Evolutionary conservation across 805 yeast genomes (phyloP).

Genomic region (Ogataea methanolica): DNA sequence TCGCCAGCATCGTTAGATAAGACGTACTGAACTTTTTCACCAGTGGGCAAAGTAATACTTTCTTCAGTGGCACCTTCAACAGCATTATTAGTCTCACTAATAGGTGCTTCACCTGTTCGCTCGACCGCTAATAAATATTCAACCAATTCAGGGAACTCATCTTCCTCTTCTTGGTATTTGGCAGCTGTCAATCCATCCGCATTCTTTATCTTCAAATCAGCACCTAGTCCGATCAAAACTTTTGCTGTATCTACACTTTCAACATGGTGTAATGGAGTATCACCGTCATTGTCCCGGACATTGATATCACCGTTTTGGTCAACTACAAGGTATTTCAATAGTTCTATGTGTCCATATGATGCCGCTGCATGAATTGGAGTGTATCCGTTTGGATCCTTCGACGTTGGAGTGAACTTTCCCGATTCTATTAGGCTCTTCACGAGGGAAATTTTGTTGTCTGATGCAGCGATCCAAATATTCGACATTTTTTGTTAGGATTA

Average conservation of each 20-base stretch:
- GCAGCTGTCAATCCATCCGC: slow-evolving; percentile 71
- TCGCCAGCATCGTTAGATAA: slow-evolving; percentile 41
- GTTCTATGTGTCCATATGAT: slow-evolving; percentile 76
- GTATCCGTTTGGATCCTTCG: slow-evolving; percentile 89
- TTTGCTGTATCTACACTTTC: slow-evolving; percentile 69
- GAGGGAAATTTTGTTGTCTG: slow-evolving; percentile 64
- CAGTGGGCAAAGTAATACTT: slow-evolving; percentile 22
- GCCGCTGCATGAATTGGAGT: slow-evolving; percentile 98
- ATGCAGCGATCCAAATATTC: slow-evolving; percentile 93
- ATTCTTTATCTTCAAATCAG: slow-evolving; percentile 61
- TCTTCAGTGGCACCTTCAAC: neutral
- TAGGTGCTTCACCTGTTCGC: slow-evolving; percentile 4
- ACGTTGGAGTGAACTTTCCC: slow-evolving; percentile 57
- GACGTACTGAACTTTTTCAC: slow-evolving; percentile 52
- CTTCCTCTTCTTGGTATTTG: slow-evolving; percentile 76
- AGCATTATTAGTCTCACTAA: neutral
- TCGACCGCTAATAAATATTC: slow-evolving; percentile 49
- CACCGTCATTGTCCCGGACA: slow-evolving; percentile 83
- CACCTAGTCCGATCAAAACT: slow-evolving; percentile 59
- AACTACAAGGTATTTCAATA: slow-evolving; percentile 51
- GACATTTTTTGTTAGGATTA: slow-evolving; percentile 9
- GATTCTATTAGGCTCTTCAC: slow-evolving; percentile 54
- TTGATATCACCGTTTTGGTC: slow-evolving; percentile 72
- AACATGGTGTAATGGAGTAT: slow-evolving; percentile 89
- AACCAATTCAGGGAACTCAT: slow-evolving; percentile 75